phyloP scores from a whole-genome alignment of 1,139 yeast species.

The Wickerhamomyces sp. region DNA sequence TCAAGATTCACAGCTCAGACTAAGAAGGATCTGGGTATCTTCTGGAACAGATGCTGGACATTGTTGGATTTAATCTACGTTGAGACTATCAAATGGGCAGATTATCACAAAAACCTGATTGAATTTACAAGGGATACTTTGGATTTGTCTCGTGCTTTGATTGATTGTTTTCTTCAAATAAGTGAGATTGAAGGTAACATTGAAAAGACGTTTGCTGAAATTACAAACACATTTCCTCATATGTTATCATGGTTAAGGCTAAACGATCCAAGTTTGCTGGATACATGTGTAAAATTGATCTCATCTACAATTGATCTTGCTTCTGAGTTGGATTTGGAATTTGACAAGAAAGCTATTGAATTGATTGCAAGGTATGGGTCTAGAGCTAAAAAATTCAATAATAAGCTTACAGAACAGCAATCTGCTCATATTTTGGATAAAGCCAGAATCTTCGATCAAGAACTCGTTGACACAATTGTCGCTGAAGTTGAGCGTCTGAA shows the following conservation, averaged over 20 bases:
- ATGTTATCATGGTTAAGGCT: constrained; percentile 77
- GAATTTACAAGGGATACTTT: constrained; percentile 85
- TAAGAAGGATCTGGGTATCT: constrained; percentile 28
- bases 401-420: constrained; percentile 57
- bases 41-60: constrained; percentile 71
- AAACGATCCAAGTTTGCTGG: constrained; percentile 70
- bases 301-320: constrained; percentile 64
- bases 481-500: constrained; percentile 40
- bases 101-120: constrained; percentile 50
- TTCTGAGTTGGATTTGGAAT: constrained; percentile 40
- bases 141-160: constrained; percentile 65
- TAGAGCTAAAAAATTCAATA: constrained; percentile 60
- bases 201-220: constrained; percentile 30
- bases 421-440: constrained; percentile 49
- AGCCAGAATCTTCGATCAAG: constrained; percentile 49
- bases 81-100: constrained; percentile 72
- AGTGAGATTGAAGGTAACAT: constrained; percentile 31
- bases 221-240: constrained; percentile 44
- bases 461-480: constrained; percentile 47
- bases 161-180: constrained; percentile 60
- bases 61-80: constrained; percentile 65
- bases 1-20: constrained; percentile 19
- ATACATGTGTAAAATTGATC: constrained; percentile 69
- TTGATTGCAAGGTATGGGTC: constrained; percentile 59
- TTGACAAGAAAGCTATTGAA: constrained; percentile 46